Conservation (phyloP, 2,329 filamentous ascomycete genomes). For the Fusarium sp. region DNA sequence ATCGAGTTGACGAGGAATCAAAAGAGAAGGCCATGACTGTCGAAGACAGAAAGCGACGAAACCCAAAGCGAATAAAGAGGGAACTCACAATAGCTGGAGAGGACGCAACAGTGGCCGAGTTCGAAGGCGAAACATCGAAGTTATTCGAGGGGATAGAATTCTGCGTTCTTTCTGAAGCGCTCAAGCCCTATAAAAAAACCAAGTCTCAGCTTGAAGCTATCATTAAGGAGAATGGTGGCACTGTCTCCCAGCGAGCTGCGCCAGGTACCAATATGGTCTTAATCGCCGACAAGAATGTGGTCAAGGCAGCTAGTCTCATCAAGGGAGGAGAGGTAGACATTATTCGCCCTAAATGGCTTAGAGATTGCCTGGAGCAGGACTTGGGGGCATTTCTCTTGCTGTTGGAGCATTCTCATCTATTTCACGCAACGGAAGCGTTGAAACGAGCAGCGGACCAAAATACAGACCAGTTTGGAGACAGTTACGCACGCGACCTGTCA, state of each 20-base stretch:
- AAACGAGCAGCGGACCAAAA: constrained; percentile 66
- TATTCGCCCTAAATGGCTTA: constrained; percentile 82
- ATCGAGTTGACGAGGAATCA: constrained; percentile 74
- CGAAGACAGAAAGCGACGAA: constrained; percentile 69
- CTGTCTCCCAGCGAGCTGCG: constrained; percentile 77
- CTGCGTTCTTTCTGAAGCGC: constrained; percentile 82
- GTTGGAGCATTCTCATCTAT: constrained; percentile 73
- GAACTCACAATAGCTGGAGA: constrained; percentile 79
- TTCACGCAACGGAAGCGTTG: constrained; percentile 71
- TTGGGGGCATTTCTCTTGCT: constrained; percentile 71
- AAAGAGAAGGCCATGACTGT: constrained; percentile 82
- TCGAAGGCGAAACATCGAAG: constrained; percentile 67
- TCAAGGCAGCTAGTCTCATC: constrained; percentile 85
- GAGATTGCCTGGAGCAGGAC: constrained; percentile 77
- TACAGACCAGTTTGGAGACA: constrained; percentile 83
- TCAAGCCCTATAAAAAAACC: constrained; percentile 74
- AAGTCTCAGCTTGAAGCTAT: constrained; percentile 84
- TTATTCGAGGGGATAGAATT: constrained; percentile 83
- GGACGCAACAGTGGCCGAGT: constrained; percentile 57
- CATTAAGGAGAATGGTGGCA: constrained; percentile 85
- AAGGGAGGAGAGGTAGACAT: constrained; percentile 78
- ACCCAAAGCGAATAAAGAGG: constrained; percentile 71
- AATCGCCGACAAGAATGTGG: constrained; percentile 80
- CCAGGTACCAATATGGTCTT: constrained; percentile 72
- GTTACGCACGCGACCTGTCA: constrained; percentile 77